Conservation (phyloP, 257 asterid genomes). For the Lithospermum erythrorhizon region DNA sequence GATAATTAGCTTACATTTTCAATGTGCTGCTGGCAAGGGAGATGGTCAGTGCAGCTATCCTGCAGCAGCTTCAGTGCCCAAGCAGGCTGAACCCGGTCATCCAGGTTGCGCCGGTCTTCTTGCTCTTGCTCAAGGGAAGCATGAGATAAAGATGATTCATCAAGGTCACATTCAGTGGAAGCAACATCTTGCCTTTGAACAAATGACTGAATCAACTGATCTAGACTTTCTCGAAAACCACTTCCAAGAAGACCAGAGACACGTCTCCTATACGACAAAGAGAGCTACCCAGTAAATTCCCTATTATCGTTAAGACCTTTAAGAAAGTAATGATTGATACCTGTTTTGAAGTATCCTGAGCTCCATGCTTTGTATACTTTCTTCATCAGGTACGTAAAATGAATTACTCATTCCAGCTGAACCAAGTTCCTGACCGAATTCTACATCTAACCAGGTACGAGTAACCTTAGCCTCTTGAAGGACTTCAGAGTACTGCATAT, state of each 20-base stretch:
- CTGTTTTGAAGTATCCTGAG: constrained; percentile 80
- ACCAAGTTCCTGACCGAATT: constrained; percentile 38
- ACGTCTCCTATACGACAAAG: constrained; percentile 49
- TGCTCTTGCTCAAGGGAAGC: constrained; percentile 33
- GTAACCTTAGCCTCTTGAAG: constrained; percentile 49
- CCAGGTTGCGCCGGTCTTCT: constrained; percentile 25
- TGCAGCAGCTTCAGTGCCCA: constrained; percentile 42
- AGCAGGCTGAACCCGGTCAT: constrained; percentile 25
- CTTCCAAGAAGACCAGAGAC: constrained; percentile 79
- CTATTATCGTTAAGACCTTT: background rate
- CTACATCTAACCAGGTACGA: constrained; percentile 45
- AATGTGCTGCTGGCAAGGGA: constrained; percentile 30
- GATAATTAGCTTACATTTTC: constrained; percentile 36
- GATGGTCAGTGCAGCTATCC: constrained; percentile 31
- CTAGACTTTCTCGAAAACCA: constrained; percentile 63
- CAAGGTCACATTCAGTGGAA: constrained; percentile 55
- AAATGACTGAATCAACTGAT: constrained; percentile 59
- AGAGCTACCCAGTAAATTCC: background rate
- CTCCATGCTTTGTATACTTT: constrained; percentile 47
- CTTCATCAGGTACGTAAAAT: constrained; percentile 42
- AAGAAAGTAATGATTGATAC: constrained; percentile 13
- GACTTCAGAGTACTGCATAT: constrained; percentile 34
- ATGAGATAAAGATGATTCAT: constrained; percentile 34
- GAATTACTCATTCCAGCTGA: constrained; percentile 33
- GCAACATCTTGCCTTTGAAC: constrained; percentile 54